A percentile compares a stretch with the other conserved stretches of the same genome.
Conservation (phyloP, 2,329 filamentous ascomycete species). For the Scytalidium lignicola region DNA sequence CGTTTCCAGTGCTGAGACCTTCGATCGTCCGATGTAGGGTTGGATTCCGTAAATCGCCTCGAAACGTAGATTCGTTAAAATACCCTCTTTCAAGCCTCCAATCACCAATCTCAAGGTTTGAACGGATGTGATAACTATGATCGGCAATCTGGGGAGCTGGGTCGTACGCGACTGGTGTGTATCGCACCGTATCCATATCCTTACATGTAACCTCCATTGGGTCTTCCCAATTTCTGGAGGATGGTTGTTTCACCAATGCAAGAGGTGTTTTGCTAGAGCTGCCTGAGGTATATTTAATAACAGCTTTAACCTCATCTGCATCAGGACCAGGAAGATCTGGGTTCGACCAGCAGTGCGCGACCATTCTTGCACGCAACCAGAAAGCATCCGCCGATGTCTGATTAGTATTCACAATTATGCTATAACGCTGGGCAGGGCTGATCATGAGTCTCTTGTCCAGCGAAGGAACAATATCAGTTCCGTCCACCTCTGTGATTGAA, state of each 20-base stretch:
- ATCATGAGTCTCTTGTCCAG: slow-evolving; percentile 58
- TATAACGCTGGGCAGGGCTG: slow-evolving; percentile 67
- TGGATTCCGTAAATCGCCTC: slow-evolving; percentile 41
- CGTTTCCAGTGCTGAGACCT: slow-evolving; percentile 37
- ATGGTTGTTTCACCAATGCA: slow-evolving; percentile 11
- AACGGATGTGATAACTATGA: slow-evolving; percentile 47
- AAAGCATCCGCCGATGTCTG: slow-evolving; percentile 49
- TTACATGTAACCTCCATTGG: slow-evolving; percentile 27
- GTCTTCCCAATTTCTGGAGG: slow-evolving; percentile 37
- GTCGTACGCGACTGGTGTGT: slow-evolving; percentile 38
- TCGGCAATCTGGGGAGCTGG: slow-evolving; percentile 42
- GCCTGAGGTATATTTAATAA: slow-evolving; percentile 38
- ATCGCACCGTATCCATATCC: slow-evolving; percentile 34
- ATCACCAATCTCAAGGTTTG: slow-evolving; percentile 54
- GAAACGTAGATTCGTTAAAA: slow-evolving; percentile 49
- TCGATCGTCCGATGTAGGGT: slow-evolving; percentile 45
- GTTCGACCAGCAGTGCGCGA: slow-evolving; percentile 54
- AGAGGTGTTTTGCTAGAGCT: slow-evolving; percentile 3
- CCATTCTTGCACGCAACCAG: slow-evolving; percentile 60
- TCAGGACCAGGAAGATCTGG: slow-evolving; percentile 38
- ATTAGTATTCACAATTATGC: slow-evolving; percentile 58
- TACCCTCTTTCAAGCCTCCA: slow-evolving; percentile 54
- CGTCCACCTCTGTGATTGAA: slow-evolving; percentile 64
- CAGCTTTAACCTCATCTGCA: slow-evolving; percentile 41
- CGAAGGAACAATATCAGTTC: slow-evolving; percentile 57